A percentile compares a stretch with the other conserved stretches of the same genome.
These are phyloP conservation scores for Apostasia shenzhenica DNA, from an alignment of 106 monocot genomes.

Conservation along the genomic window DNA sequence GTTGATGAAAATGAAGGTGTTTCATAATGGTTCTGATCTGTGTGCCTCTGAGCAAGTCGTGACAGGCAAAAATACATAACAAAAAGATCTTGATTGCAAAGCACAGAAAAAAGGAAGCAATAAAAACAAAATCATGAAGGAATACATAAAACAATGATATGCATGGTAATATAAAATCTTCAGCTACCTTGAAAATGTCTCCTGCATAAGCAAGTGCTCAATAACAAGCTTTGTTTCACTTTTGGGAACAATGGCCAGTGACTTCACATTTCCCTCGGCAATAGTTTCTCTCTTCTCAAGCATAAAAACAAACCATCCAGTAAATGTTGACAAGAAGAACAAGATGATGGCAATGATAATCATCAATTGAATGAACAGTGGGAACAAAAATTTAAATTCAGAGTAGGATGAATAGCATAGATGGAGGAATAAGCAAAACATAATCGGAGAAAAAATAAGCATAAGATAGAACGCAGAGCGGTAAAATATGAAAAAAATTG, in stretches of 20 bases:
- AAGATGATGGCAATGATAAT: not conserved
- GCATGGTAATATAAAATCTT: conserved; percentile 1
- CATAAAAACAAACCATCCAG: not conserved
- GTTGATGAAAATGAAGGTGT: not conserved
- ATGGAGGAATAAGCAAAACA: too few relatives aligned
- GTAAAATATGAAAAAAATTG: not conserved
- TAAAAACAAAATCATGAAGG: not conserved
- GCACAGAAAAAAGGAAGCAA: not conserved
- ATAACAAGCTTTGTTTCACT: conserved; percentile 51
- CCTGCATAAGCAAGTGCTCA: conserved; percentile 55
- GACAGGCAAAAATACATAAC: not conserved
- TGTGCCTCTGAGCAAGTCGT: not conserved
- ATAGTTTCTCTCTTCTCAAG: conserved; percentile 12
- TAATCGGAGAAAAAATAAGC: not conserved
- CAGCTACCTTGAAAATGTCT: conserved; percentile 67
- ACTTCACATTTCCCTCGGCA: conserved; percentile 3
- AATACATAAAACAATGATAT: not conserved
- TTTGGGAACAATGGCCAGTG: conserved; percentile 23
- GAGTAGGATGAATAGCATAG: not conserved
- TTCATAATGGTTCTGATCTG: not conserved
- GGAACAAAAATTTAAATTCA: not conserved
- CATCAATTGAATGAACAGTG: too few relatives aligned
- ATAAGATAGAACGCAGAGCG: not conserved
- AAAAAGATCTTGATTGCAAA: not conserved
- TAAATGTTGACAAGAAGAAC: too few relatives aligned